A percentile compares a stretch with the other conserved stretches of the same genome.
Conservation (phyloP, 345 rosid species). For the Aquilaria yunnanensis region DNA sequence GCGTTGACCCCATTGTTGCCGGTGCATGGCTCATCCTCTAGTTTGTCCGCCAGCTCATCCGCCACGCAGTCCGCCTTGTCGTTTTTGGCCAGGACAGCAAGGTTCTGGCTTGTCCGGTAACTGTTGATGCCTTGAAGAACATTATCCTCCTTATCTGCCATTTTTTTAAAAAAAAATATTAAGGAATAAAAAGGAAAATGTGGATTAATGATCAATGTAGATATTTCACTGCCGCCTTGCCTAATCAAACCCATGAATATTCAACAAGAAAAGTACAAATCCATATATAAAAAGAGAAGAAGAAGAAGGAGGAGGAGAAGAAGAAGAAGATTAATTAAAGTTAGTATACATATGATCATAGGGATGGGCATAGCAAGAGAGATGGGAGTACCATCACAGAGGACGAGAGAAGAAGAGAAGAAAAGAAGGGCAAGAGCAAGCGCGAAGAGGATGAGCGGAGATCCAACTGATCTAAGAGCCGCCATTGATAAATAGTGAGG, state of each 20-base stretch:
- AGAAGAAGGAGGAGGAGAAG: no score
- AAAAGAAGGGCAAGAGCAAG: conserved; percentile 28
- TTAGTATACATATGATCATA: not conserved
- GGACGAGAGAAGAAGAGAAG: not conserved
- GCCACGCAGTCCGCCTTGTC: conserved; percentile 61
- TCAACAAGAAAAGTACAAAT: not conserved
- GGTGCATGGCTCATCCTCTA: conserved; percentile 50
- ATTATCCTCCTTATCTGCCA: conserved; percentile 49
- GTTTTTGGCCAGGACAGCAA: conserved; percentile 40
- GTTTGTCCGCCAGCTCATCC: conserved; percentile 43
- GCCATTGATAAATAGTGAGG: conserved; percentile 19
- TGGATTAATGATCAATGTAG: not conserved
- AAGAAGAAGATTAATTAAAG: not conserved
- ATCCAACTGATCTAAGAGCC: conserved; percentile 5
- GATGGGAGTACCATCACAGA: not conserved
- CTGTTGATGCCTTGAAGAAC: conserved; percentile 75
- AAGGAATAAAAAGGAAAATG: not conserved
- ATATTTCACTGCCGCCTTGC: not conserved
- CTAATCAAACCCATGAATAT: not conserved
- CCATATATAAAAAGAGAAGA: not conserved
- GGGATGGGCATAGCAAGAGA: no score
- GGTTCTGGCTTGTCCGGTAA: conserved; percentile 38
- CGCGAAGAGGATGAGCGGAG: conserved; percentile 4
- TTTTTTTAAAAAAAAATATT: no score
- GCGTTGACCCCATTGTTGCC: conserved; percentile 11